Evolutionary conservation across 2,329 filamentous ascomycete species (phyloP).

Genomic region (Didymella pinodella): DNA sequence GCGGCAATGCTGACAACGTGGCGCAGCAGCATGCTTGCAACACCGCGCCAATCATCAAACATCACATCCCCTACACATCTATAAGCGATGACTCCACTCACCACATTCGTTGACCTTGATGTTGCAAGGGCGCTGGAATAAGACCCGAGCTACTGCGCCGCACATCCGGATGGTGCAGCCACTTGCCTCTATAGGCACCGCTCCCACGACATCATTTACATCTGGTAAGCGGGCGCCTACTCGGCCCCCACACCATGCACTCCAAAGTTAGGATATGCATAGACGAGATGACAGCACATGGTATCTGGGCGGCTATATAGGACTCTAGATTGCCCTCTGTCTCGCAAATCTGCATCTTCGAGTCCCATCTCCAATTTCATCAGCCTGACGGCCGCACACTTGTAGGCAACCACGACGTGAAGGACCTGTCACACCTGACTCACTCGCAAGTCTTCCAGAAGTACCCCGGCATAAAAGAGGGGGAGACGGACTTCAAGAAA

Average conservation of each 20-base stretch:
- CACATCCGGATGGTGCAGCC: not conserved
- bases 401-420: not conserved
- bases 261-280: not conserved
- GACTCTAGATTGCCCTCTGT: not conserved
- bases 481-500: not conserved
- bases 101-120: not conserved
- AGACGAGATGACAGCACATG: not conserved
- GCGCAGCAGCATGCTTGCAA: not conserved
- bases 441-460: not conserved
- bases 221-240: conserved; percentile 1
- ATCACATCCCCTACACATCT: not conserved
- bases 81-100: not conserved
- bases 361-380: not conserved
- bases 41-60: not conserved
- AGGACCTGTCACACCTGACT: not conserved
- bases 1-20: conserved; percentile 1
- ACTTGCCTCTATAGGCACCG: not conserved
- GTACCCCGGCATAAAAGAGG: not conserved
- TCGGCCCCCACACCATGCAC: conserved; percentile 1
- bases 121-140: not conserved
- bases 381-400: not conserved
- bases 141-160: not conserved
- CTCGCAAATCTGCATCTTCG: not conserved
- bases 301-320: conserved; percentile 1
- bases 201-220: not conserved